These are phyloP conservation scores for Calocybe gangraenosa DNA, from an alignment of 768 basidiomycete species.

Conservation along the genomic window DNA sequence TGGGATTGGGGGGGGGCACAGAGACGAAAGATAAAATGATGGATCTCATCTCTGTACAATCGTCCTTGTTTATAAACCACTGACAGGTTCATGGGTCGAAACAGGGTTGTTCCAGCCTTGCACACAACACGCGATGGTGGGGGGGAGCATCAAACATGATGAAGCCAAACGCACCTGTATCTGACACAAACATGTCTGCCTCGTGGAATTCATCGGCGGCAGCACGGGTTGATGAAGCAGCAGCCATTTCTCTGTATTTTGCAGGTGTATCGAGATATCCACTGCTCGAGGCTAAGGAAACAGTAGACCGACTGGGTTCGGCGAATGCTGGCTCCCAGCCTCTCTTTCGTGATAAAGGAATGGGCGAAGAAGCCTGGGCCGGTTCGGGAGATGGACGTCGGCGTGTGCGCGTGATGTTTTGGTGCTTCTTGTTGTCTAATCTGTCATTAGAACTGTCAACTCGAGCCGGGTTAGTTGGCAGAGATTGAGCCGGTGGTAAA, in stretches of 20 bases:
- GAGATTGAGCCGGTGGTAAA: too few species aligned
- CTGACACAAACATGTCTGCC: constrained; percentile 15
- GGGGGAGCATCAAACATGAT: not conserved
- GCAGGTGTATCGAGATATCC: constrained; percentile 61
- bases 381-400: constrained; percentile 20
- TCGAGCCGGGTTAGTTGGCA: too few species aligned
- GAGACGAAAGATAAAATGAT: too few species aligned
- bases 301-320: constrained; percentile 49
- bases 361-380: constrained; percentile 5
- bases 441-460: too few species aligned
- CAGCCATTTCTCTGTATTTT: constrained; percentile 51
- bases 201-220: constrained; percentile 17
- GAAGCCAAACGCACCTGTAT: constrained; percentile 14
- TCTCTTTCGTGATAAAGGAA: constrained; percentile 25
- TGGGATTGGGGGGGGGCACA: too few species aligned
- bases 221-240: constrained; percentile 17
- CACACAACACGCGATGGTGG: constrained; percentile 6
- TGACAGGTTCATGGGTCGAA: too few species aligned
- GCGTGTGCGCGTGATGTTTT: too few species aligned
- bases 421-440: too few species aligned
- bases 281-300: constrained; percentile 48
- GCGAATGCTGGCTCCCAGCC: constrained; percentile 69
- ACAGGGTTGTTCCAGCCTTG: not conserved
- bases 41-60: too few species aligned
- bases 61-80: too few species aligned